Base-by-base conservation (phyloP, 2,329 filamentous ascomycete species). In the Beauveria sp. region DNA sequence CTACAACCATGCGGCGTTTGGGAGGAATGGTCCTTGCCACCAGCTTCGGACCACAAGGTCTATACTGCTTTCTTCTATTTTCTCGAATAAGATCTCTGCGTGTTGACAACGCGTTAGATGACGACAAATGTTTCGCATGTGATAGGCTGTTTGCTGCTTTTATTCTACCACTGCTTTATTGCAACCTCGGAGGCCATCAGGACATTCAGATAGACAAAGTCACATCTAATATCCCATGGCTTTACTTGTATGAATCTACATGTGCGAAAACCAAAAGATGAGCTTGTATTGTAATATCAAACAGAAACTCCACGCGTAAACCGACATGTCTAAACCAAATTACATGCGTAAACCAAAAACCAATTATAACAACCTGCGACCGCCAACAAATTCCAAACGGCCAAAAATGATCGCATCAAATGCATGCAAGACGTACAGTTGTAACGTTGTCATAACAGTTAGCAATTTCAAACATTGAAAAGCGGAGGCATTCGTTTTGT, bases 1-100 rank as follows among this genome's bases (percentile, higher is more conserved):
- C 16, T 42, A 45, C 26, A 53, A 53, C 43, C 38, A 61, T 50
- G 58, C 58, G 58, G 58, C 58, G 58, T 61, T 61, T 61, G 58
- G 58, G 58, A 45, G 51, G 42, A 50, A 47, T 16, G 49, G 43
- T 46, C 58, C 49, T 51, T 40, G 40, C 42, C 30, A 42, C 51
- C 10, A 28, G 43, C 30, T 34, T 49, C 16, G 58, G 50, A 49
- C 45, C 58, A 61, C 42, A 40, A 42, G 43, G 51, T 61, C 58
- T 55, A 30, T 30, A 55, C 42, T 61, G 50, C n/a, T 61, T 61
- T 61, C 50, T 45, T 43, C 22, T 43, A 30, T 42, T 49, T 50
- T 47, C 20, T 10, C 43, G 28, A 47, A 22, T 30, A n/a, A 30
- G 26, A 38, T 24, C 18, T n/a, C 8, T 38, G 43, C 22, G 26